Conservation (phyloP, 2,329 filamentous ascomycete genomes). For the Ophiosphaerella korrae region DNA sequence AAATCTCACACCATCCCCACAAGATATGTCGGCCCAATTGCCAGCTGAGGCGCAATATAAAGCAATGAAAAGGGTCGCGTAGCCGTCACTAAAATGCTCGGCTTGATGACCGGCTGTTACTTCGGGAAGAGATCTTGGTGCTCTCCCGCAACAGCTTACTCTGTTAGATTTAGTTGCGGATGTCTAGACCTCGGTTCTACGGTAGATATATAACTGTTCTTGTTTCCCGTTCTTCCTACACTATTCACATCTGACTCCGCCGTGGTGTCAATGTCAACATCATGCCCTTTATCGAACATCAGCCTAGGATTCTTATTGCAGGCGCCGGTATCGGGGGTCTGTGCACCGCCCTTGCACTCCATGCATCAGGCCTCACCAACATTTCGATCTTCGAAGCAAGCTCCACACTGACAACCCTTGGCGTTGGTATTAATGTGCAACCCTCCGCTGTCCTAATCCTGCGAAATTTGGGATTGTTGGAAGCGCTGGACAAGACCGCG, state of each 20-base stretch:
- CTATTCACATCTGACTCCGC: background rate
- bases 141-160: background rate
- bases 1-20: background rate
- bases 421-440: conserved; percentile 56
- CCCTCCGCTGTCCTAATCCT: conserved; percentile 54
- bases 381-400: conserved; percentile 53
- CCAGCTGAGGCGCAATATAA: background rate
- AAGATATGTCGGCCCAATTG: background rate
- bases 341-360: conserved; percentile 70
- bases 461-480: conserved; percentile 51
- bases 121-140: background rate
- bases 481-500: conserved; percentile 48
- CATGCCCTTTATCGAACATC: conserved; percentile 26
- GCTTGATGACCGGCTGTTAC: conserved; percentile 1
- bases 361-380: conserved; percentile 66
- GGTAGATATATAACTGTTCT: background rate
- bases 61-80: background rate
- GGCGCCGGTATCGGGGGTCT: conserved; percentile 75
- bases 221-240: background rate
- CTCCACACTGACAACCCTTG: conserved; percentile 49
- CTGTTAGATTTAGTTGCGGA: background rate
- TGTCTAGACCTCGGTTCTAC: no score
- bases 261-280: background rate
- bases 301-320: conserved; percentile 35
- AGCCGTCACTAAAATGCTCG: background rate